A percentile compares a stretch with the other conserved stretches of the same genome.
phyloP scores from a whole-genome alignment of 192 early-diverging fungal species.

The Endogone sp. region DNA sequence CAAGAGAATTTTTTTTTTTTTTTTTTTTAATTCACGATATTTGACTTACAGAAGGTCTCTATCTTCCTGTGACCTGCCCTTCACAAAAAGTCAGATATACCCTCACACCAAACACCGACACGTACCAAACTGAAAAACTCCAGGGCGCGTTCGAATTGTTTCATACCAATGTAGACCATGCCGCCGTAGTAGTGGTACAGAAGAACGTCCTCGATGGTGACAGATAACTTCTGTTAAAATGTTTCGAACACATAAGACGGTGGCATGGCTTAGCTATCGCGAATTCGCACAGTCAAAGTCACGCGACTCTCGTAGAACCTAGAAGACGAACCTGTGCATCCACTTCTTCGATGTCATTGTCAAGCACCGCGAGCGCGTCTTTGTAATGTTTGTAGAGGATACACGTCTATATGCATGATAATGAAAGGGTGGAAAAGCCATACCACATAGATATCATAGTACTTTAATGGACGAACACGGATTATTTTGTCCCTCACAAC shows the following conservation, averaged over 20 bases:
- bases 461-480: no score
- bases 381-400: conserved; percentile 44
- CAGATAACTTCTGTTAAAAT: conserved; percentile 2
- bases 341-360: conserved; percentile 46
- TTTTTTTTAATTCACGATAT: no score
- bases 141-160: conserved; percentile 57
- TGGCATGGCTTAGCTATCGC: background rate
- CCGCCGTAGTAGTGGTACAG: conserved; percentile 80
- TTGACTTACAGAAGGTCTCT: background rate
- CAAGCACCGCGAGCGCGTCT: conserved; percentile 41
- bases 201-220: conserved; percentile 55
- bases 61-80: no score
- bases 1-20: background rate
- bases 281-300: background rate
- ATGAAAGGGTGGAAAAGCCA: background rate
- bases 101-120: no score
- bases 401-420: conserved; percentile 27
- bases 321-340: conserved; percentile 30
- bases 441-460: no score
- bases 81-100: no score
- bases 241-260: background rate
- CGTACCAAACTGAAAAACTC: conserved; percentile 56
- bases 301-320: background rate
- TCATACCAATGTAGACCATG: conserved; percentile 65
- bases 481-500: no score